Base-by-base conservation (phyloP, 106 monocot species). In the Dactylorhiza incarnata region DNA sequence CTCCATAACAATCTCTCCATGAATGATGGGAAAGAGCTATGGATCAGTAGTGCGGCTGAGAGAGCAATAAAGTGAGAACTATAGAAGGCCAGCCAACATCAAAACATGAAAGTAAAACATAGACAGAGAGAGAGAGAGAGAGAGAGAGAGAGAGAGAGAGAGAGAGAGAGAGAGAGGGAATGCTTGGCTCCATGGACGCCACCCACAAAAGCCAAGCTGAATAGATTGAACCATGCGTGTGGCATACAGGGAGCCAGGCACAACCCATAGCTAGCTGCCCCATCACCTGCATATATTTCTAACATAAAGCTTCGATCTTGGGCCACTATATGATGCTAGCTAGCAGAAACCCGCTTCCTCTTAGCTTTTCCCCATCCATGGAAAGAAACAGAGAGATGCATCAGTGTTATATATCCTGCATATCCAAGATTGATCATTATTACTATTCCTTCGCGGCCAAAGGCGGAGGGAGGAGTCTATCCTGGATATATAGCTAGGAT, bases 201-300 rank as follows among this genome's bases (percentile, higher is more conserved):
- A 73, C 73, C 23, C 73, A 73, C 50, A 51, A 51, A 22, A 73
- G 24, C 73, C 48, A 73, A 73, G 44, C 73, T 51, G 0, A 23
- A 20, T 4, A 73, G 73, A 73, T 51, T 51, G 24, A 51, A 13
- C 23, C 51, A 73, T 51, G 50, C 50, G 73, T 73, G 73, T 73
- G 73, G 73, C 73, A 73, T 73, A 73, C 73, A 73, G 73, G 73
- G 73, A 73, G 73, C 73, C 73, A 73, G 73, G 73, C 73, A 73
- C 73, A 48, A 73, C 2, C 25, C 24, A 8, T 71, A 17, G 37
- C 37, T 37, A 0, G 37, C 37, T 37, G 37, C 1, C 37, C 37
- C 37, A 37, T 26, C 44, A 45, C 51, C 73, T 73, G 49, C 73
- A 49, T 7, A 22, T 17, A 50, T 49, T 20, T 8, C 63, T 63